Base-by-base conservation (phyloP, 148 eudicot species). In the Chenopodium quinoa region DNA sequence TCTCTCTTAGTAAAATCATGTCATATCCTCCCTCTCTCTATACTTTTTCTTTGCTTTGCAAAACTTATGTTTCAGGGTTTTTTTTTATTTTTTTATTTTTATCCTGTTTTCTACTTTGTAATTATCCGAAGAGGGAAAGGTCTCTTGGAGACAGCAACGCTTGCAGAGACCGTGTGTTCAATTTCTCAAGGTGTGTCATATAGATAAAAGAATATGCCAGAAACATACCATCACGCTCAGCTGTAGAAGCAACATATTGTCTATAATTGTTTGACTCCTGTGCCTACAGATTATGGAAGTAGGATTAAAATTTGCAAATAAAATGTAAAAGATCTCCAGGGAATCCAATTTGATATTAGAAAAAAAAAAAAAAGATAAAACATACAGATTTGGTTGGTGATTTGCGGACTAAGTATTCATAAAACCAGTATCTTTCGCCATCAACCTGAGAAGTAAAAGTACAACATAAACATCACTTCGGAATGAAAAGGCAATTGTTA, bases 381-480 rank as follows among this genome's bases (percentile, higher is more conserved):
- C 93, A 65, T 88, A 96, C 98, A 76, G 87, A 73, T 88, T 90
- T 87, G 20, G 97, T 96, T 10, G 98, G 97, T 81, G 99, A 96
- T 81, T 96, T 96, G 65, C 99, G 97, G 68, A 96, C 91, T 25
- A 96, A 88, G 90, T 96, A 96, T 76, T 96, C 99, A 69, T 92
- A 96, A 79, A 88, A 88, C 99, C 99, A 96, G 83, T 93, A 96
- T 27, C 83, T 90, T 78, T 92, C 91, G 40, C 98, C 95, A 84
- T 92, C 97, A 86, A 96, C 80, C 99, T 96, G 85, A 81, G 71
- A 47, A 81, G 67, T 74, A 79, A 82, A 44, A 23, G 64, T 78
- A 71, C 12, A 17, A 65, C 37, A 46, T 50, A 40, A 75, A 71
- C 50, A 83, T 64, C 78, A 23, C 20, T 79, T 58, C 6, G 25